phyloP scores from a whole-genome alignment of 1,139 yeast genomes.

The Nakaseomyces sp. region DNA sequence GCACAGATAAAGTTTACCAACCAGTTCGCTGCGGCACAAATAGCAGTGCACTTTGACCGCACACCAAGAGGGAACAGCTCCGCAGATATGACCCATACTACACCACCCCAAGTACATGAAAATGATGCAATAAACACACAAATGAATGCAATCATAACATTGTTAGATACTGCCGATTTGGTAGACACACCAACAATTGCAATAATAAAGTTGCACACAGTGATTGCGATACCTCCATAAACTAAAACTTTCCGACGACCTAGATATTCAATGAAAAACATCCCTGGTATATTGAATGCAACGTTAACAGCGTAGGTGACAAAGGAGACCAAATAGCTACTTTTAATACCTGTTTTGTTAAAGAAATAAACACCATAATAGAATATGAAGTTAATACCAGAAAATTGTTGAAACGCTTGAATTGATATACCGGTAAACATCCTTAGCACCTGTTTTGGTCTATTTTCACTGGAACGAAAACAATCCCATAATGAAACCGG shows the following conservation, averaged over 20 bases:
- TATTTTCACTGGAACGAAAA: slow-evolving; percentile 55
- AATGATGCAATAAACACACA: slow-evolving; percentile 73
- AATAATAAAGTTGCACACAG: slow-evolving; percentile 50
- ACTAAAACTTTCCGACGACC: slow-evolving; percentile 58
- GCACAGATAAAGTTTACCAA: slow-evolving; percentile 70
- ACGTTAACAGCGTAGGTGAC: slow-evolving; percentile 67
- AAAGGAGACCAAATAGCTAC: slow-evolving; percentile 58
- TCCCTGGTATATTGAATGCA: slow-evolving; percentile 61
- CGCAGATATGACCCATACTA: slow-evolving; percentile 67
- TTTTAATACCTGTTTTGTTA: slow-evolving; percentile 48
- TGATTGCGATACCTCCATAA: slow-evolving; percentile 59
- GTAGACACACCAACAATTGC: slow-evolving; percentile 58
- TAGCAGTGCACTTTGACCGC: slow-evolving; percentile 71
- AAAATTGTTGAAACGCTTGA: slow-evolving; percentile 66
- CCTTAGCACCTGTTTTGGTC: slow-evolving; percentile 55
- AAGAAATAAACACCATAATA: slow-evolving; percentile 74
- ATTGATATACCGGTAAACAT: slow-evolving; percentile 61
- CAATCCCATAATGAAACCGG: slow-evolving; percentile 48
- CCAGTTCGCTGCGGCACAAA: slow-evolving; percentile 77
- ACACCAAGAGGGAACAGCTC: slow-evolving; percentile 75
- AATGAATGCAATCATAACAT: slow-evolving; percentile 69
- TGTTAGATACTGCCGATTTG: slow-evolving; percentile 43
- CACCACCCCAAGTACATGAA: slow-evolving; percentile 86
- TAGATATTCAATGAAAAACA: slow-evolving; percentile 54
- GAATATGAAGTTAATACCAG: slow-evolving; percentile 72